A percentile compares a stretch with the other conserved stretches of the same genome.
These are phyloP conservation scores for Hanseniaspora lindneri DNA, from an alignment of 805 yeast species.

Conservation along the genomic window DNA sequence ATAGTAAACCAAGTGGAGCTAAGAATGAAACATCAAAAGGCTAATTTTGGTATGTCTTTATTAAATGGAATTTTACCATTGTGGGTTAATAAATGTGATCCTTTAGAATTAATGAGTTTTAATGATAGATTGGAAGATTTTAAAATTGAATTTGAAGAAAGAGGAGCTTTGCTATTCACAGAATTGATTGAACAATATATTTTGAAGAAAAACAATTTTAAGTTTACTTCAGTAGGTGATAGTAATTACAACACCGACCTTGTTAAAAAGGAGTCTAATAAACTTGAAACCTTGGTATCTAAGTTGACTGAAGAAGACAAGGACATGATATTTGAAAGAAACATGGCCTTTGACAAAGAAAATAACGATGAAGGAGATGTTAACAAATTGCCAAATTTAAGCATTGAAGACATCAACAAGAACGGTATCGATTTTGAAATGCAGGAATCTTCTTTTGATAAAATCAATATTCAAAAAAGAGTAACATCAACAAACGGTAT, in stretches of 20 bases:
- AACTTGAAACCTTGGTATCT: constrained; percentile 37
- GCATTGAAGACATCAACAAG: constrained; percentile 59
- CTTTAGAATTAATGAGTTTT: constrained; percentile 55
- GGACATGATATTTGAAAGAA: constrained; percentile 46
- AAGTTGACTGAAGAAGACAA: constrained; percentile 45
- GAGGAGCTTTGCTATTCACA: constrained; percentile 49
- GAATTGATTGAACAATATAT: constrained; percentile 45
- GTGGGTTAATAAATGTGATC: constrained; percentile 76
- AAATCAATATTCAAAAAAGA: constrained; percentile 35
- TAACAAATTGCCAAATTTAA: constrained; percentile 67
- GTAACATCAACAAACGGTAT: constrained; percentile 70
- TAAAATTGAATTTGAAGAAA: constrained; percentile 42
- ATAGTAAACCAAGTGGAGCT: constrained; percentile 80
- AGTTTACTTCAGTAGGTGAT: constrained; percentile 66
- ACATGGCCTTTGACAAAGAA: constrained; percentile 45
- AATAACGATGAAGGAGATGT: constrained; percentile 43
- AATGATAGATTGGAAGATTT: constrained; percentile 49
- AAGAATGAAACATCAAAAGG: constrained; percentile 69
- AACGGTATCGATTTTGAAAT: constrained; percentile 32
- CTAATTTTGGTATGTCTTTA: constrained; percentile 77
- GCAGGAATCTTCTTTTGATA: constrained; percentile 9
- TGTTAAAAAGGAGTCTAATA: constrained; percentile 43
- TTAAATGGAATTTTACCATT: constrained; percentile 66
- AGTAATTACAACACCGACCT: constrained; percentile 41
- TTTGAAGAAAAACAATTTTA: constrained; percentile 46